phyloP scores from a whole-genome alignment of 1,284 basidiomycete species.

The Ustilago tritici region DNA sequence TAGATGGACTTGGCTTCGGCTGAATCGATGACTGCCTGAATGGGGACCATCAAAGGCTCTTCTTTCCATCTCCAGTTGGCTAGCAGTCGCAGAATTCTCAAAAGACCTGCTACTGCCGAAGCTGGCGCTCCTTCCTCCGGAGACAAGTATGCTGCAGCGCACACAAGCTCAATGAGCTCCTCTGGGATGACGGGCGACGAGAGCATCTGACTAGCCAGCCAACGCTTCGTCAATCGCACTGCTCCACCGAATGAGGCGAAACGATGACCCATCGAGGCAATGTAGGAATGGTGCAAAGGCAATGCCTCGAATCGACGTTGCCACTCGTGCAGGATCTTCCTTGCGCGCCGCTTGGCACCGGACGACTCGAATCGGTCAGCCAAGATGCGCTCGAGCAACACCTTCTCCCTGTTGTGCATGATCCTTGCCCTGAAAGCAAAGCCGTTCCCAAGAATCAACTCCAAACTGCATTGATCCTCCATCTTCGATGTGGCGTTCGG shows the following conservation, averaged over 20 bases:
- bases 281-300: conserved; percentile 85
- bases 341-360: conserved; percentile 73
- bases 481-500: conserved; percentile 71
- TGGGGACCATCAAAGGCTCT: conserved; percentile 73
- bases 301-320: conserved; percentile 79
- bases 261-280: conserved; percentile 83
- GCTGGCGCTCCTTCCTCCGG: conserved; percentile 69
- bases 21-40: conserved; percentile 64
- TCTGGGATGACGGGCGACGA: conserved; percentile 77
- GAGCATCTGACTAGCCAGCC: conserved; percentile 91
- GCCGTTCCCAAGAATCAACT: conserved; percentile 83
- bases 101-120: conserved; percentile 78
- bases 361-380: conserved; percentile 70
- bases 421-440: conserved; percentile 88
- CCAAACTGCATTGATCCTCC: conserved; percentile 80
- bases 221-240: conserved; percentile 88
- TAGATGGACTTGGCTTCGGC: conserved; percentile 51
- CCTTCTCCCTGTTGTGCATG: conserved; percentile 87
- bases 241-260: conserved; percentile 85
- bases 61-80: conserved; percentile 81
- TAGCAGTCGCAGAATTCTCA: conserved; percentile 80
- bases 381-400: conserved; percentile 79
- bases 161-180: conserved; percentile 87
- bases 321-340: conserved; percentile 78
- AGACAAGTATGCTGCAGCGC: conserved; percentile 75